Conservation (phyloP, 768 basidiomycete genomes). For the Saitozyma sp. region DNA sequence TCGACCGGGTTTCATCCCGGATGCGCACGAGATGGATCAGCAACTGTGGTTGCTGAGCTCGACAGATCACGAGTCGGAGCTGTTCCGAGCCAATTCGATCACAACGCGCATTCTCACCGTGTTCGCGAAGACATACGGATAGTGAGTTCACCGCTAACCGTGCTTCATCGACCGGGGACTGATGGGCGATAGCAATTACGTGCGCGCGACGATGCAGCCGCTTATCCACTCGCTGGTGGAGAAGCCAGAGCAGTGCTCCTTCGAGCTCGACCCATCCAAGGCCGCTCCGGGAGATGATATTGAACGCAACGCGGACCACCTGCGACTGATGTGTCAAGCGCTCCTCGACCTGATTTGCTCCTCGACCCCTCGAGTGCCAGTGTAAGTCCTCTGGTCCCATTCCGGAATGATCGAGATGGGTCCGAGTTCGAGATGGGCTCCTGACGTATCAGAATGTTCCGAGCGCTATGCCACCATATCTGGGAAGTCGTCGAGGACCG, state of each 20-base stretch:
- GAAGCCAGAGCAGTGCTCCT: slow-evolving; percentile 71
- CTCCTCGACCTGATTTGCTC: slow-evolving; percentile 74
- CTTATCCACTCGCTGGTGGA: slow-evolving; percentile 72
- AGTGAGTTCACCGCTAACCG: slow-evolving; percentile 48
- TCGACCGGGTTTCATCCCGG: slow-evolving; percentile 7
- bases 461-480: slow-evolving; percentile 62
- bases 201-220: slow-evolving; percentile 75
- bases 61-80: slow-evolving; percentile 72
- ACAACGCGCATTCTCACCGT: slow-evolving; percentile 82
- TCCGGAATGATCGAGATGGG: neutral
- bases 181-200: slow-evolving; percentile 59
- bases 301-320: slow-evolving; percentile 66
- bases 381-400: slow-evolving; percentile 66
- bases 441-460: slow-evolving; percentile 17
- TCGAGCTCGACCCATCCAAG: slow-evolving; percentile 69
- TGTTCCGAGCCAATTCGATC: slow-evolving; percentile 85
- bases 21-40: too few relatives aligned
- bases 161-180: neutral
- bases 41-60: slow-evolving; percentile 1
- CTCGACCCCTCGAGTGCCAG: slow-evolving; percentile 69
- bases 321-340: slow-evolving; percentile 70
- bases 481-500: slow-evolving; percentile 44
- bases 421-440: neutral
- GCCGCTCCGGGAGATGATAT: slow-evolving; percentile 62
- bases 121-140: slow-evolving; percentile 86